Conservation (phyloP, 371 early-diverging fungal species). For the Basidiobolus heterosporus region DNA sequence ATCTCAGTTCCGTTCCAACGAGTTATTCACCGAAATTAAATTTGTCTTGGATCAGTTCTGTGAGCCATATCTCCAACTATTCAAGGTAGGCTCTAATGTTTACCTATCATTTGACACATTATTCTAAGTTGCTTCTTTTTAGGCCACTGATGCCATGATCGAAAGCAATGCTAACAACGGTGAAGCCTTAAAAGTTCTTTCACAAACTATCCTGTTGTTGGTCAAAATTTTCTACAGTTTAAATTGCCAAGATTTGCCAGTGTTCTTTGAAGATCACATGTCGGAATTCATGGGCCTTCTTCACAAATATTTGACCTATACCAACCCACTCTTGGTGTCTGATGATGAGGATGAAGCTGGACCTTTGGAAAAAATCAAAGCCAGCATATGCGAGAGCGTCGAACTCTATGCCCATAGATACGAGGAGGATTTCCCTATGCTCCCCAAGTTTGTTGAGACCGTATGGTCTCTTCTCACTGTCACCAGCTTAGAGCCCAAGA, state of each 20-base stretch:
- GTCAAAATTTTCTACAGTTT: slow-evolving; percentile 78
- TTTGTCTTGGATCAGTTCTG: slow-evolving; percentile 73
- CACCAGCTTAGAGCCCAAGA: slow-evolving; percentile 46
- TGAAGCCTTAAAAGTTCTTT: slow-evolving; percentile 42
- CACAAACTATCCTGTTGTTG: slow-evolving; percentile 57
- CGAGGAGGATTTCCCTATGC: slow-evolving; percentile 66
- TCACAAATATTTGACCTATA: slow-evolving; percentile 68
- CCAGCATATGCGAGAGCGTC: slow-evolving; percentile 75
- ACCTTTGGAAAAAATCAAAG: slow-evolving; percentile 68
- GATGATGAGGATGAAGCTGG: slow-evolving; percentile 80
- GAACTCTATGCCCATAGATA: slow-evolving; percentile 78
- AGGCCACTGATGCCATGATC: slow-evolving; percentile 69
- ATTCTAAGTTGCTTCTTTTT: neutral
- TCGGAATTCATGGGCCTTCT: slow-evolving; percentile 56
- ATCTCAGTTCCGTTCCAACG: slow-evolving; percentile 58
- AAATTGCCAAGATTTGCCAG: slow-evolving; percentile 89
- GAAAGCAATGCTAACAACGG: slow-evolving; percentile 39
- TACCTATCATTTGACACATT: neutral
- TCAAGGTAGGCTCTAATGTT: slow-evolving; percentile 29
- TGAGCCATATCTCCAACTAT: slow-evolving; percentile 60
- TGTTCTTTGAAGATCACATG: slow-evolving; percentile 86
- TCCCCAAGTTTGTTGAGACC: slow-evolving; percentile 65
- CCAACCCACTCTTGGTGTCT: slow-evolving; percentile 48
- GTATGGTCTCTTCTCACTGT: slow-evolving; percentile 71
- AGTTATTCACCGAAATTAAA: slow-evolving; percentile 73